A percentile compares a stretch with the other conserved stretches of the same genome.
phyloP scores from a whole-genome alignment of 306 rosid species.

The Lupinus albus region DNA sequence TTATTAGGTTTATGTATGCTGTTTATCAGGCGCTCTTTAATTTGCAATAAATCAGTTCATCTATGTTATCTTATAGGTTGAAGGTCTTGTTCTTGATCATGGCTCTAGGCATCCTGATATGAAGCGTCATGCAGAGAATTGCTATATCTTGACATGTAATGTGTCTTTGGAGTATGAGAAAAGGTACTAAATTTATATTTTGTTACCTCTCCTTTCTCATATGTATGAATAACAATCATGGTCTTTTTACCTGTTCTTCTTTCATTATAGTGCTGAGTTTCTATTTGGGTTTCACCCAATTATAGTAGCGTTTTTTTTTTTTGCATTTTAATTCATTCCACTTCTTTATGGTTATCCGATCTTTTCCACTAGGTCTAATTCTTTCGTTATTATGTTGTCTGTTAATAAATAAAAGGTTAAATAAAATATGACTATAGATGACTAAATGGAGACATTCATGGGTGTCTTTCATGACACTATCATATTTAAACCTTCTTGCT shows the following conservation, averaged over 20 bases:
- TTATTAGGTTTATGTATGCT: conserved; percentile 3
- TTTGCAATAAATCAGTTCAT: conserved; percentile 23
- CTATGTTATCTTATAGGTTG: conserved; percentile 58
- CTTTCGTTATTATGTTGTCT: too few relatives aligned
- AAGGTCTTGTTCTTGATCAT: conserved; percentile 99
- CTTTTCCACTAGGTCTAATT: too few relatives aligned
- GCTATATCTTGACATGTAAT: conserved; percentile 80
- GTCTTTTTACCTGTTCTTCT: conserved; percentile 4
- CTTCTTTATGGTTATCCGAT: too few relatives aligned
- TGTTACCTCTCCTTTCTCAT: not conserved
- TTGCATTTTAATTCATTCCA: too few relatives aligned
- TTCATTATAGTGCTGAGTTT: too few relatives aligned
- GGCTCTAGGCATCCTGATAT: conserved; percentile 99
- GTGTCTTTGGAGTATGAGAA: conserved; percentile 94
- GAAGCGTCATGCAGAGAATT: conserved; percentile 94
- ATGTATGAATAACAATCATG: not conserved
- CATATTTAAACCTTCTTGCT: not conserved
- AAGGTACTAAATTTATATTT: conserved; percentile 55
- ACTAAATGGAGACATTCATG: too few relatives aligned
- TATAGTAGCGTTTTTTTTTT: too few relatives aligned
- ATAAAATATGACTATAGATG: too few relatives aligned
- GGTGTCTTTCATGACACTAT: not conserved
- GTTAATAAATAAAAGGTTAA: too few relatives aligned
- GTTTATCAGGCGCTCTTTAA: not conserved
- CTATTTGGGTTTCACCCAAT: too few relatives aligned